A percentile compares a stretch with the other conserved stretches of the same genome.
These are phyloP conservation scores for Taphrina populina DNA, from an alignment of 1,139 yeast genomes.

Conservation along the genomic window DNA sequence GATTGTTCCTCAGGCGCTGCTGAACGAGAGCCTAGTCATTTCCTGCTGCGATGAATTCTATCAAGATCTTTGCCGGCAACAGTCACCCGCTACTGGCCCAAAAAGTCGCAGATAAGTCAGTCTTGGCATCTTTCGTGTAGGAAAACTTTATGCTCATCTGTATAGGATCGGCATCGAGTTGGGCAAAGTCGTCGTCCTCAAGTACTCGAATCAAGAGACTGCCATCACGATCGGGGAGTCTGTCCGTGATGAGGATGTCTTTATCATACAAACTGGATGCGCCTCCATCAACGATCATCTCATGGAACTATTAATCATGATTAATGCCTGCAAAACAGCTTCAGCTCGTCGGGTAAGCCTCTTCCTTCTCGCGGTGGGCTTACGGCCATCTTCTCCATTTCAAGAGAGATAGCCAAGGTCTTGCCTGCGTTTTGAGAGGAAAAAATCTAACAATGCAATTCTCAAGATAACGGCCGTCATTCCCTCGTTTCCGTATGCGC, in stretches of 20 bases:
- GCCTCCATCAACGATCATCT: conserved; percentile 83
- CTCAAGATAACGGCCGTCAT: conserved; percentile 80
- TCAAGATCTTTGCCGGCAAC: conserved; percentile 38
- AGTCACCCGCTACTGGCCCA: conserved; percentile 38
- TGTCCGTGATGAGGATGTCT: conserved; percentile 93
- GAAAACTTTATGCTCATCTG: not conserved
- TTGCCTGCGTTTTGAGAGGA: too few species aligned
- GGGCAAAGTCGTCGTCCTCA: conserved; percentile 36
- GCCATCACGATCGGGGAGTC: conserved; percentile 94
- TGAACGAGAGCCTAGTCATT: too few species aligned
- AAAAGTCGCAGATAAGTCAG: conserved; percentile 36
- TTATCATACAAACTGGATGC: conserved; percentile 64
- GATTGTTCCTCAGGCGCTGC: too few species aligned
- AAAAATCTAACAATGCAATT: too few species aligned
- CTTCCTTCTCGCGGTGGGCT: too few species aligned
- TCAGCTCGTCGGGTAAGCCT: conserved; percentile 59
- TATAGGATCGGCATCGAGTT: conserved; percentile 36
- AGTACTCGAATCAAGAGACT: conserved; percentile 80
- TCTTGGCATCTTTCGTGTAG: not conserved
- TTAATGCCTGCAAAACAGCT: conserved; percentile 94
- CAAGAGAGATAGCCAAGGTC: too few species aligned
- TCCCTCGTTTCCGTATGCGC: conserved; percentile 91
- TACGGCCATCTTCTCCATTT: too few species aligned
- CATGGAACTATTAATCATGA: conserved; percentile 79
- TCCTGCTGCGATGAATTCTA: conserved; percentile 34